A percentile compares a stretch with the other conserved stretches of the same genome.
phyloP scores from a whole-genome alignment of 352 stramenopile species.

The Phytophthora chlamydospora region DNA sequence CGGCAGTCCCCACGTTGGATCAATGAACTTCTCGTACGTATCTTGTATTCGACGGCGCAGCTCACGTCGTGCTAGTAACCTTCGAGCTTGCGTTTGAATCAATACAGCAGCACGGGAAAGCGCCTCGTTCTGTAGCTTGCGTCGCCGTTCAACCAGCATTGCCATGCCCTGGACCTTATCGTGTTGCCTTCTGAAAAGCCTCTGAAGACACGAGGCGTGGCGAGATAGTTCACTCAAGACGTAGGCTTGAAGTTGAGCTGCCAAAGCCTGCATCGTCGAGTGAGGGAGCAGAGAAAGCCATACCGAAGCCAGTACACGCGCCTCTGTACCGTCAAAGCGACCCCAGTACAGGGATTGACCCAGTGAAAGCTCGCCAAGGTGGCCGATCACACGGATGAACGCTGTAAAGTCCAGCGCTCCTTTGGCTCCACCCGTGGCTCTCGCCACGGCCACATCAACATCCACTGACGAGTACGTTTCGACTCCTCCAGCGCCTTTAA shows the following conservation, averaged over 20 bases:
- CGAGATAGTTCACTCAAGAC: slow-evolving; percentile 29
- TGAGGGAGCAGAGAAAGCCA: slow-evolving; percentile 53
- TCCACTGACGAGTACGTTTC: slow-evolving; percentile 55
- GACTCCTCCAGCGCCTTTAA: slow-evolving; percentile 4
- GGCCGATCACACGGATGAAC: slow-evolving; percentile 42
- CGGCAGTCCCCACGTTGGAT: slow-evolving; percentile 60
- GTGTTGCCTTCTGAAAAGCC: slow-evolving; percentile 30
- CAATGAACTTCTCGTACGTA: slow-evolving; percentile 77
- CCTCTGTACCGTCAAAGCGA: slow-evolving; percentile 45
- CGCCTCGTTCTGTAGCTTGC: slow-evolving; percentile 9
- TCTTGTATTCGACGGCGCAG: slow-evolving; percentile 40
- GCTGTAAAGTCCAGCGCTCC: slow-evolving; percentile 49
- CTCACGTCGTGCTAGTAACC: slow-evolving; percentile 40
- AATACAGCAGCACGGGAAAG: slow-evolving; percentile 25
- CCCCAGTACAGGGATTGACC: slow-evolving; percentile 50
- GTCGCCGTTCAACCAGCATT: slow-evolving; percentile 34
- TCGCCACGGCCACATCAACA: slow-evolving; percentile 68
- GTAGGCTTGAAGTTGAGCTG: slow-evolving; percentile 28
- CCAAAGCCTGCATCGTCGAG: slow-evolving; percentile 29
- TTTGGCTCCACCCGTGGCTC: slow-evolving; percentile 52
- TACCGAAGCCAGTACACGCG: slow-evolving; percentile 48
- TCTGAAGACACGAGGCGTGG: slow-evolving; percentile 40
- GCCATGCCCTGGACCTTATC: slow-evolving; percentile 29
- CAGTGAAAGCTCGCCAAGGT: slow-evolving; percentile 43
- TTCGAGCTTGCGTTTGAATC: slow-evolving; percentile 43